Evolutionary conservation across 2,329 filamentous ascomycete genomes (phyloP).

Genomic region (Teratosphaeria destructans): DNA sequence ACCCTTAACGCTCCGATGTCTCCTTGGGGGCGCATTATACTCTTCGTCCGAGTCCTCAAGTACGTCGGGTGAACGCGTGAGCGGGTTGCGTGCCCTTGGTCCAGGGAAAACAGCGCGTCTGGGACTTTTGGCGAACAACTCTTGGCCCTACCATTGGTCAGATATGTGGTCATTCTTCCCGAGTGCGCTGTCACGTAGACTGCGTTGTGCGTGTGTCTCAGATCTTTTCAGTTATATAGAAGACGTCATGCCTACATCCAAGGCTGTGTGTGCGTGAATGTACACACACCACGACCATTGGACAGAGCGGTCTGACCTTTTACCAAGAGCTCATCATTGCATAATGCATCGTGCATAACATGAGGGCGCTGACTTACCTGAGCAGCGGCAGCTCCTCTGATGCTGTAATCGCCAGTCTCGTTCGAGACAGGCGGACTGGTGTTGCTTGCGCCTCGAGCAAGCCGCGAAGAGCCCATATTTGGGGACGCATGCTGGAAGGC

Average conservation of each 20-base stretch:
- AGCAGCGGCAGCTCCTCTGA: background rate
- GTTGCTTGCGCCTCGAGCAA: background rate
- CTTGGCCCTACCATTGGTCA: background rate
- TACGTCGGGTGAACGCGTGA: background rate
- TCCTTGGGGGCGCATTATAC: background rate
- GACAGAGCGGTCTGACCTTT: constrained; percentile 50
- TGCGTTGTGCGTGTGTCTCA: constrained; percentile 35
- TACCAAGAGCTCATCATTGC: constrained; percentile 50
- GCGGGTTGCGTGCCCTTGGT: background rate
- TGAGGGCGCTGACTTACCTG: background rate
- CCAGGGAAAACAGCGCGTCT: background rate
- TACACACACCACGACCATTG: background rate
- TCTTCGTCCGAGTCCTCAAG: background rate
- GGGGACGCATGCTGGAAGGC: background rate
- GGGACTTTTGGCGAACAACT: background rate
- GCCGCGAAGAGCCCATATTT: background rate
- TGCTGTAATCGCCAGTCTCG: background rate
- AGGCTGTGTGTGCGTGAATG: constrained; percentile 14
- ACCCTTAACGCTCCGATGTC: background rate
- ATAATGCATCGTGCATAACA: background rate
- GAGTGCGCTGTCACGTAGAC: background rate
- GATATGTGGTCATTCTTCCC: background rate
- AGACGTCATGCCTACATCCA: constrained; percentile 13
- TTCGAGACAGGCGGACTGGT: background rate
- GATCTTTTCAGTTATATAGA: constrained; percentile 62